phyloP scores from a whole-genome alignment of 2,329 filamentous ascomycete genomes.

The Pseudophaeomoniella oleicola region DNA sequence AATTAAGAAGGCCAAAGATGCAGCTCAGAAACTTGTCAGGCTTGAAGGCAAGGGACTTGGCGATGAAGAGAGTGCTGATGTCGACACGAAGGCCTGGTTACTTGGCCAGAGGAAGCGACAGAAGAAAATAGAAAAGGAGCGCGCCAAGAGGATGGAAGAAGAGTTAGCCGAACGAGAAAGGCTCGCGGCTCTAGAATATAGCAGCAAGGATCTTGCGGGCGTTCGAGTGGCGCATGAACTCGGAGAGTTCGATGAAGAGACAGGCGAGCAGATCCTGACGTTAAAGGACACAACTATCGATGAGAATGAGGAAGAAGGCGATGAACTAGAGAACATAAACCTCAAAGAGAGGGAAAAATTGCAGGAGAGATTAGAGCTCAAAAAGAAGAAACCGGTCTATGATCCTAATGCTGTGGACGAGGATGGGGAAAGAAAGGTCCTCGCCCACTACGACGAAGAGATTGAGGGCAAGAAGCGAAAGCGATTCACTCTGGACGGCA shows the following conservation, averaged over 20 bases:
- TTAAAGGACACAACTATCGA: constrained; percentile 87
- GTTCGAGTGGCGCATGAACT: constrained; percentile 86
- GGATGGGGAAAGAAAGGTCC: constrained; percentile 49
- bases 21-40: constrained; percentile 58
- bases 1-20: constrained; percentile 76
- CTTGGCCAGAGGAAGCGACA: constrained; percentile 83
- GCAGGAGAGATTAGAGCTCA: constrained; percentile 60
- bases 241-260: constrained; percentile 61
- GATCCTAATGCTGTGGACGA: constrained; percentile 65
- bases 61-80: constrained; percentile 50
- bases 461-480: constrained; percentile 83
- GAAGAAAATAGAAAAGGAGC: constrained; percentile 68
- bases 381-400: constrained; percentile 82
- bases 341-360: constrained; percentile 26
- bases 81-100: constrained; percentile 78
- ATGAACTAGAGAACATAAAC: constrained; percentile 51
- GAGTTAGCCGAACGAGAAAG: constrained; percentile 67
- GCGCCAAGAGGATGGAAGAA: constrained; percentile 55
- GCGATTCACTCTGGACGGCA: constrained; percentile 70
- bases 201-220: constrained; percentile 71
- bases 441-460: constrained; percentile 92
- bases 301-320: constrained; percentile 70
- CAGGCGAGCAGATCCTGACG: constrained; percentile 74
- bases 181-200: constrained; percentile 58
- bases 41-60: constrained; percentile 75